Conservation (phyloP, 2,329 filamentous ascomycete species). For the Zalaria obscura region DNA sequence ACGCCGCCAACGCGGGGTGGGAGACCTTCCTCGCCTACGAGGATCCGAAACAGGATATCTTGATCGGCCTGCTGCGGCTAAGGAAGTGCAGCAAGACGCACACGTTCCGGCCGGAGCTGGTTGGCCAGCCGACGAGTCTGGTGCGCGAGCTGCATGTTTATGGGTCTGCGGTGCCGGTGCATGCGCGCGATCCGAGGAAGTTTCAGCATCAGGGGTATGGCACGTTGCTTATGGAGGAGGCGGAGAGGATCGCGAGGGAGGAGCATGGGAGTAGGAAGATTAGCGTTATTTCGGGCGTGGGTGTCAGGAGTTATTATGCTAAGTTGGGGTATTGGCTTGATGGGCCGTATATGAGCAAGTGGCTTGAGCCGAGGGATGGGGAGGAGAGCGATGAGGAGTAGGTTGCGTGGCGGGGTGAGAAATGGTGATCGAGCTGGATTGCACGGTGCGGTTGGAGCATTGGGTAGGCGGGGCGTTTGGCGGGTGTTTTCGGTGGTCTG, state of each 20-base stretch:
- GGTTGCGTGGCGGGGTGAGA: too few relatives aligned
- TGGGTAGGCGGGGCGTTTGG: too few relatives aligned
- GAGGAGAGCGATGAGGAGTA: constrained; percentile 11
- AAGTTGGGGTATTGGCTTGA: constrained; percentile 90
- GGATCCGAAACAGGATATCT: constrained; percentile 94
- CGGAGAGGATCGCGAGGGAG: constrained; percentile 83
- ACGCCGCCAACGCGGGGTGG: constrained; percentile 91
- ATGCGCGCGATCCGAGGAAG: constrained; percentile 86
- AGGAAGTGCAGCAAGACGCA: constrained; percentile 84
- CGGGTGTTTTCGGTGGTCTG: too few relatives aligned
- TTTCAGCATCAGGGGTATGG: constrained; percentile 98
- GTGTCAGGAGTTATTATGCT: constrained; percentile 86
- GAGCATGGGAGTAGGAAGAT: constrained; percentile 93
- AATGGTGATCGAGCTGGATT: too few relatives aligned
- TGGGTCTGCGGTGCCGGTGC: constrained; percentile 91
- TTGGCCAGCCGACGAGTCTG: constrained; percentile 74
- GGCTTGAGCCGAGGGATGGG: constrained; percentile 10
- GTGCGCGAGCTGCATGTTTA: constrained; percentile 95
- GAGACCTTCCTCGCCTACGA: constrained; percentile 98
- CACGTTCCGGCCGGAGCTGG: constrained; percentile 81
- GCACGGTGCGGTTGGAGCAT: too few relatives aligned
- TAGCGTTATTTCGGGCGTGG: constrained; percentile 94
- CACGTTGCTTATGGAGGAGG: constrained; percentile 93
- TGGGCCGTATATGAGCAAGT: constrained; percentile 54
- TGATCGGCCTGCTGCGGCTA: constrained; percentile 78